Conservation (phyloP, 768 basidiomycete species). For the Tulasnella sp. region DNA sequence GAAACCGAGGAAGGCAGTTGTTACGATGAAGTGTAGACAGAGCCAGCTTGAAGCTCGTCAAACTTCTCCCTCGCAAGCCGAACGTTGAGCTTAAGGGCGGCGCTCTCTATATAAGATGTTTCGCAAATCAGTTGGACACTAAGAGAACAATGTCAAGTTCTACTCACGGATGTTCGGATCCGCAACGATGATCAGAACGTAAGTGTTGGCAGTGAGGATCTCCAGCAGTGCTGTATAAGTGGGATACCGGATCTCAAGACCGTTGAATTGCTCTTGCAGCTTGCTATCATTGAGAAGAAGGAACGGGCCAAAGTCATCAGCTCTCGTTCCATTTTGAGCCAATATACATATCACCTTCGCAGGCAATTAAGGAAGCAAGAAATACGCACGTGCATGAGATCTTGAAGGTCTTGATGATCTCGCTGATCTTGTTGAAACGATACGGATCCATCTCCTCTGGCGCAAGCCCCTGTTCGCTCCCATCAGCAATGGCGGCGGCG, state of each 20-base stretch:
- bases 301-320: not conserved
- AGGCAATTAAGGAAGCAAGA: not conserved
- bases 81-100: slow-evolving; percentile 79
- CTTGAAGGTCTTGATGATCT: slow-evolving; percentile 93
- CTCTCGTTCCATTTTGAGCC: slow-evolving; percentile 22
- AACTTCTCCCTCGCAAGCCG: slow-evolving; percentile 78
- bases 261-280: slow-evolving; percentile 70
- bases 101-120: slow-evolving; percentile 51
- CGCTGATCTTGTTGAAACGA: slow-evolving; percentile 40
- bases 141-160: not conserved
- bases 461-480: slow-evolving; percentile 38
- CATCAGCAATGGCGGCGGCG: too few species aligned
- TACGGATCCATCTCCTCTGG: slow-evolving; percentile 30
- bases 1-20: too few species aligned
- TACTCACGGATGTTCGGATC: slow-evolving; percentile 74
- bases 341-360: not conserved
- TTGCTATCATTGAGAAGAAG: slow-evolving; percentile 22
- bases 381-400: slow-evolving; percentile 64
- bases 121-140: not conserved
- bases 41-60: slow-evolving; percentile 48
- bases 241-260: slow-evolving; percentile 73
- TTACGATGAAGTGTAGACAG: not conserved
- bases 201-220: slow-evolving; percentile 87
- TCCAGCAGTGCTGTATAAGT: slow-evolving; percentile 86
- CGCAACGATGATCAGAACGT: slow-evolving; percentile 79